These are phyloP conservation scores for Trifolium subterraneum DNA, from an alignment of 306 rosid species.

Conservation along the genomic window DNA sequence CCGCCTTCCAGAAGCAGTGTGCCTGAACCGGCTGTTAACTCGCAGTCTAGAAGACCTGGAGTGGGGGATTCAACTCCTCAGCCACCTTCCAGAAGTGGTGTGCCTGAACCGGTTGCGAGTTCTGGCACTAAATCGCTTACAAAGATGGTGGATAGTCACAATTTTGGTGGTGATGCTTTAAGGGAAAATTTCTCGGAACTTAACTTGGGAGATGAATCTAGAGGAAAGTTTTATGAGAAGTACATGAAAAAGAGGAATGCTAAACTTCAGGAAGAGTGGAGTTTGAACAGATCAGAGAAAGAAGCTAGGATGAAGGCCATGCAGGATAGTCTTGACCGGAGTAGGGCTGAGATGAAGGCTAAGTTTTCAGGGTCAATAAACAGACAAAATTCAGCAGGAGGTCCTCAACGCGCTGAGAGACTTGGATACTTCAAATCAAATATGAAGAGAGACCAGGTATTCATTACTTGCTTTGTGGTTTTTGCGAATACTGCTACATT, in stretches of 20 bases:
- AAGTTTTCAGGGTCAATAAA: conserved; percentile 75
- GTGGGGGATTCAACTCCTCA: conserved; percentile 62
- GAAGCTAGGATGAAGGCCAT: conserved; percentile 96
- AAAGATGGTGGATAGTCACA: conserved; percentile 54
- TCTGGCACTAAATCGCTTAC: conserved; percentile 48
- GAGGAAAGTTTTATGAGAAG: conserved; percentile 86
- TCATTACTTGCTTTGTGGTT: conserved; percentile 35
- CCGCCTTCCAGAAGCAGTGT: conserved; percentile 49
- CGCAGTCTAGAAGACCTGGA: conserved; percentile 55
- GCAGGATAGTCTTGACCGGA: conserved; percentile 88
- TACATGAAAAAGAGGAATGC: conserved; percentile 96
- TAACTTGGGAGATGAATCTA: conserved; percentile 67
- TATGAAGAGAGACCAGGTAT: conserved; percentile 81
- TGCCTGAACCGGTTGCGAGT: conserved; percentile 47
- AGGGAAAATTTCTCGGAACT: conserved; percentile 63
- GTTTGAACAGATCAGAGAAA: conserved; percentile 79
- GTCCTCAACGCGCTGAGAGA: conserved; percentile 71
- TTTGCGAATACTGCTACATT: conserved; percentile 36
- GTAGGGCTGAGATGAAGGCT: conserved; percentile 82
- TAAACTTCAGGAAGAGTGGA: conserved; percentile 89
- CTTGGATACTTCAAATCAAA: conserved; percentile 71
- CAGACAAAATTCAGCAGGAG: conserved; percentile 61
- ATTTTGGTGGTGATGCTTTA: conserved; percentile 58
- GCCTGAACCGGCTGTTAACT: conserved; percentile 52
- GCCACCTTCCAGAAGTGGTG: conserved; percentile 46